Evolutionary conservation across 2,329 filamentous ascomycete genomes (phyloP).

Genomic region (Fusarium camptoceras): DNA sequence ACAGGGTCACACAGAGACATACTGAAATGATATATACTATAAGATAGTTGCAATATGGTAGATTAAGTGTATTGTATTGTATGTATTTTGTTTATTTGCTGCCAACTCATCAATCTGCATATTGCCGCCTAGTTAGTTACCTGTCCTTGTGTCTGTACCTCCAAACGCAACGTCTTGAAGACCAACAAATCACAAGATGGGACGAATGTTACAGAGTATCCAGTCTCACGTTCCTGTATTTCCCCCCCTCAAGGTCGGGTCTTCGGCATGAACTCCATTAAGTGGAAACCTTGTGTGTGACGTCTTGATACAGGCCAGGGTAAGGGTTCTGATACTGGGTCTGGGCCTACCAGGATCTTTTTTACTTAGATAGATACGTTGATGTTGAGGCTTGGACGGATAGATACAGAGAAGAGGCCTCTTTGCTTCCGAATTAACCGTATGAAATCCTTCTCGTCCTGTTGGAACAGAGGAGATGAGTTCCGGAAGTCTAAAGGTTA

Average conservation of each 20-base stretch:
- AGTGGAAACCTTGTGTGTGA: constrained; percentile 24
- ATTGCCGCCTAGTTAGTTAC: constrained; percentile 6
- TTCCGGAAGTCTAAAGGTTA: neutral
- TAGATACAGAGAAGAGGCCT: neutral
- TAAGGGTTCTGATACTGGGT: neutral
- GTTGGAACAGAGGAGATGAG: neutral
- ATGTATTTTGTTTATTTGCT: neutral
- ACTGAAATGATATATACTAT: neutral
- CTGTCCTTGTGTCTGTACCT: neutral
- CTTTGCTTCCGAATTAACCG: neutral
- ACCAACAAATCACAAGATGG: constrained; percentile 16
- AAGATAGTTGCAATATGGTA: neutral
- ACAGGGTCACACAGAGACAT: constrained; percentile 4
- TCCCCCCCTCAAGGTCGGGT: constrained; percentile 5
- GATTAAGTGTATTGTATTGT: neutral
- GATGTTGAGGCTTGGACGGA: neutral
- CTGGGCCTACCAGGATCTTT: neutral
- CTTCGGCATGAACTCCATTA: constrained; percentile 21
- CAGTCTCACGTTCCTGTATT: neutral
- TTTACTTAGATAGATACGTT: neutral
- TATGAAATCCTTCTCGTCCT: neutral
- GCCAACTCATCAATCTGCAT: constrained; percentile 23
- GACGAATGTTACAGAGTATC: constrained; percentile 1
- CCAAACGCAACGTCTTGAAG: neutral
- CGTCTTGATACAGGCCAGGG: constrained; percentile 6